Evolutionary conservation across 768 basidiomycete species (phyloP).

Genomic region (Trametes villosa): DNA sequence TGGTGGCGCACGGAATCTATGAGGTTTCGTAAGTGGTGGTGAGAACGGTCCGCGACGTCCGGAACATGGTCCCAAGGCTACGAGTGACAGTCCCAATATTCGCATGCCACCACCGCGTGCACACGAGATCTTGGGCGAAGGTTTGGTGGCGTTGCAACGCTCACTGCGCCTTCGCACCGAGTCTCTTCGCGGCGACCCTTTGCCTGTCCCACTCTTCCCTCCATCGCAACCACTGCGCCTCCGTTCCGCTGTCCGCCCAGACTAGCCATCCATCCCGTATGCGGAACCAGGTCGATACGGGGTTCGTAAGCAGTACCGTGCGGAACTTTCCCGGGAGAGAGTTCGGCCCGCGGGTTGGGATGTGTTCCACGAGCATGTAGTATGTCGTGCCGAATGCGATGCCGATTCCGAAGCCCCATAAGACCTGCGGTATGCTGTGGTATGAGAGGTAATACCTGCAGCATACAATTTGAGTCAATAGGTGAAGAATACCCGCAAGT

Average conservation of each 20-base stretch:
- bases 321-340: constrained; percentile 59
- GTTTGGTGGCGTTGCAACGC: not conserved
- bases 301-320: constrained; percentile 54
- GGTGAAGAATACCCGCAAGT: not conserved
- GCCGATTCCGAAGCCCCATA: constrained; percentile 78
- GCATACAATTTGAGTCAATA: not conserved
- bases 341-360: constrained; percentile 57
- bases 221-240: constrained; percentile 74
- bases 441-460: constrained; percentile 71
- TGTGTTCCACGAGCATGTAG: constrained; percentile 60
- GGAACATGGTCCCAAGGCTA: not conserved
- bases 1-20: not conserved
- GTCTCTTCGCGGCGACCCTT: constrained; percentile 12
- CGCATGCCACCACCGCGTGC: not conserved
- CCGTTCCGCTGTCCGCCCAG: constrained; percentile 79
- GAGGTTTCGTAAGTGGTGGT: not conserved
- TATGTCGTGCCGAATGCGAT: constrained; percentile 52
- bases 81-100: not conserved
- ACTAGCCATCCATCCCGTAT: constrained; percentile 83
- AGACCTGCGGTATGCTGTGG: constrained; percentile 71
- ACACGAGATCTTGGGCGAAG: not conserved
- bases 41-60: not conserved
- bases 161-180: constrained; percentile 6
- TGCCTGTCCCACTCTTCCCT: constrained; percentile 56
- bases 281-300: constrained; percentile 65